Conservation (phyloP, 208 protist genomes). For the Acanthamoeba rhysodes region DNA sequence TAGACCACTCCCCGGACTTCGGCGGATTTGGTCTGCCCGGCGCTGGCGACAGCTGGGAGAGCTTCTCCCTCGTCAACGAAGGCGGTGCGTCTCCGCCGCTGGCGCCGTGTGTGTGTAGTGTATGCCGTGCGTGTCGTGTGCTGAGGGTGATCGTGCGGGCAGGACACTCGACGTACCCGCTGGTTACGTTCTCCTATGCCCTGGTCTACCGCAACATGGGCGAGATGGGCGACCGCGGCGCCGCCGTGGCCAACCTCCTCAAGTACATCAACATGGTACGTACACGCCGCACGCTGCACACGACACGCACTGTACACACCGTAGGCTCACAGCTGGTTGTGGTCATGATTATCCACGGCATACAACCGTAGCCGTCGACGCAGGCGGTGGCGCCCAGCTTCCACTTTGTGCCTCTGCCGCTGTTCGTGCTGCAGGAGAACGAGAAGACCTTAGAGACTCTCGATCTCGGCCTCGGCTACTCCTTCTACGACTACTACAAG, state of each 20-base stretch:
- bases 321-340: background rate
- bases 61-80: slow-evolving; percentile 12
- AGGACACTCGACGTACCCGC: slow-evolving; percentile 30
- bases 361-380: background rate
- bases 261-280: slow-evolving; percentile 16
- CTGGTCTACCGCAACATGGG: background rate
- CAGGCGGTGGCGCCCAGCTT: background rate
- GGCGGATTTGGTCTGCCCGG: background rate
- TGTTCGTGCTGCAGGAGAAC: background rate
- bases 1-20: slow-evolving; percentile 26
- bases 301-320: background rate
- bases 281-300: background rate
- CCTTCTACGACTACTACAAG: slow-evolving; percentile 26
- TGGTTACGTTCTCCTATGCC: slow-evolving; percentile 37
- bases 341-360: background rate
- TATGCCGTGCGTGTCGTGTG: background rate
- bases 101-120: background rate
- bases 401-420: slow-evolving; percentile 34
- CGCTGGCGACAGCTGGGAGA: background rate
- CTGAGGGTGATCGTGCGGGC: background rate
- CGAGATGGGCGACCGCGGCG: background rate
- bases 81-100: background rate
- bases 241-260: slow-evolving; percentile 11
- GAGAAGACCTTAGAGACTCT: background rate
- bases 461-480: background rate